Conservation (phyloP, 805 yeast species). For the Metschnikowia baotianmanensis region DNA sequence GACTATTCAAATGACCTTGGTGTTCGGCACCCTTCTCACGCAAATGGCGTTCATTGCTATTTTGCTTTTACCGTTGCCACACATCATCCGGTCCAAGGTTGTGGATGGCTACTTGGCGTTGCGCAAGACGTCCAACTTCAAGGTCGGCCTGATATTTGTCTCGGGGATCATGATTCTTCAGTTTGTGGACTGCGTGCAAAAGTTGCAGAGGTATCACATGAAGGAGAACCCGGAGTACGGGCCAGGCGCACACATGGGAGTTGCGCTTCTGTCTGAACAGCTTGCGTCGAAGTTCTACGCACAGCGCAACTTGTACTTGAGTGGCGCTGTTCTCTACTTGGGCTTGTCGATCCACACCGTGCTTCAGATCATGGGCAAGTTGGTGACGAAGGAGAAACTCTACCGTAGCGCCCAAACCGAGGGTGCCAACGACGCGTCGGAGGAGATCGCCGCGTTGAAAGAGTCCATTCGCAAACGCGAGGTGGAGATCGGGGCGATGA, state of each 20-base stretch:
- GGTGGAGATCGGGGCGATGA: slow-evolving; percentile 45
- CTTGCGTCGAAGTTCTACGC: slow-evolving; percentile 60
- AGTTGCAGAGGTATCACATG: slow-evolving; percentile 29
- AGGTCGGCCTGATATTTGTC: slow-evolving; percentile 44
- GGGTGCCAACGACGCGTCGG: slow-evolving; percentile 4
- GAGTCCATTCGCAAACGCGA: slow-evolving; percentile 39
- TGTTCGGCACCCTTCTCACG: slow-evolving; percentile 47
- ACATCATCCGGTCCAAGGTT: slow-evolving; percentile 42
- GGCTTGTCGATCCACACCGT: slow-evolving; percentile 54
- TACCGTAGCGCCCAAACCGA: slow-evolving; percentile 20
- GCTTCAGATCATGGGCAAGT: slow-evolving; percentile 48
- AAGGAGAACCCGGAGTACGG: slow-evolving; percentile 24
- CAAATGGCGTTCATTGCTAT: slow-evolving; percentile 51
- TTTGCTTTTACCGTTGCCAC: slow-evolving; percentile 56
- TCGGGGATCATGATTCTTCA: slow-evolving; percentile 45
- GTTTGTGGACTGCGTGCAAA: slow-evolving; percentile 54
- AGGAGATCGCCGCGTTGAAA: slow-evolving; percentile 35
- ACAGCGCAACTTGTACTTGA: slow-evolving; percentile 60
- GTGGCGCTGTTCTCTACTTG: slow-evolving; percentile 61
- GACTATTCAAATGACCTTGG: slow-evolving; percentile 46
- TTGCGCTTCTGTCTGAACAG: slow-evolving; percentile 43
- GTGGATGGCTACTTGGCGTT: slow-evolving; percentile 36
- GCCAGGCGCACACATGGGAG: slow-evolving; percentile 10
- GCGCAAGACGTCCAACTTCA: slow-evolving; percentile 38
- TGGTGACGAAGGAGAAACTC: slow-evolving; percentile 44